These are phyloP conservation scores for Solanum corneliomulleri DNA, from an alignment of 257 asterid genomes.

Conservation along the genomic window DNA sequence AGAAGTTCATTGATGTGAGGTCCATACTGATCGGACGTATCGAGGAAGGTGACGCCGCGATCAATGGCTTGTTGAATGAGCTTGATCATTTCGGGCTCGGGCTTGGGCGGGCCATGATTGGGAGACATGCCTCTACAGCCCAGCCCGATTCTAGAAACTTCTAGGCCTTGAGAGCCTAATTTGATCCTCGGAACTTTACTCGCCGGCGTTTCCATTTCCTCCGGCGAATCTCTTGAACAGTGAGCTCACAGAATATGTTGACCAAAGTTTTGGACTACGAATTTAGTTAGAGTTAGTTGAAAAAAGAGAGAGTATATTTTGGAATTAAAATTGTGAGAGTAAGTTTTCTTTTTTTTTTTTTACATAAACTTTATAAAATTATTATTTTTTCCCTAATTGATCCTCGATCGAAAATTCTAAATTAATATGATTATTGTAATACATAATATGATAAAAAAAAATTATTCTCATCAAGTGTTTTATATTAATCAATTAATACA, in stretches of 20 bases:
- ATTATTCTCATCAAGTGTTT: too few species aligned
- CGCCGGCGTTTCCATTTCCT: neutral
- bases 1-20: constrained; percentile 20
- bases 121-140: constrained; percentile 24
- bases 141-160: constrained; percentile 16
- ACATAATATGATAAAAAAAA: too few species aligned
- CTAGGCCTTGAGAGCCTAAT: constrained; percentile 20
- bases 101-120: constrained; percentile 12
- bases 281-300: neutral
- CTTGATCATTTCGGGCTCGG: constrained; percentile 17
- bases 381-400: too few species aligned
- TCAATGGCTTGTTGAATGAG: constrained; percentile 20
- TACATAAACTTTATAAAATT: too few species aligned
- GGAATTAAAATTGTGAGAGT: neutral
- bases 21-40: constrained; percentile 23
- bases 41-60: constrained; percentile 17
- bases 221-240: neutral
- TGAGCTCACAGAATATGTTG: neutral
- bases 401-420: too few species aligned
- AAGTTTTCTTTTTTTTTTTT: neutral
- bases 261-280: neutral
- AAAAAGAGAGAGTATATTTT: neutral
- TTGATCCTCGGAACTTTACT: constrained; percentile 3
- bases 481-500: too few species aligned
- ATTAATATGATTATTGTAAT: too few species aligned